A percentile compares a stretch with the other conserved stretches of the same genome.
These are phyloP conservation scores for Nakazawaea siamensis DNA, from an alignment of 805 yeast species.

Conservation along the genomic window DNA sequence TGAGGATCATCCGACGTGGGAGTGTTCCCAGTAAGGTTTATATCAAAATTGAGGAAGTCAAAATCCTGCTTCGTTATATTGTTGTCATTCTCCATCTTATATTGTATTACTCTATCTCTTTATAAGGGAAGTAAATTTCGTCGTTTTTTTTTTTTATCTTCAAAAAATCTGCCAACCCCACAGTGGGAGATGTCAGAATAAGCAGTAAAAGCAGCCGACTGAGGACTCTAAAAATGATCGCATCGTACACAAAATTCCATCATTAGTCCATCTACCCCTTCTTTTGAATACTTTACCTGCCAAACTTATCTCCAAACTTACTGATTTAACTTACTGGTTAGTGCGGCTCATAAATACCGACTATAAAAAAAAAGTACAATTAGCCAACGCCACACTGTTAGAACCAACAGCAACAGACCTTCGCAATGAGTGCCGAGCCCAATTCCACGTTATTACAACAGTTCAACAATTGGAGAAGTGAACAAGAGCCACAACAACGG, in stretches of 20 bases:
- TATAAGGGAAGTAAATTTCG: background rate
- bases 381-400: background rate
- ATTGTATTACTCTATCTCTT: background rate
- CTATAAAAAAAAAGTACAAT: too few relatives aligned
- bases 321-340: too few relatives aligned
- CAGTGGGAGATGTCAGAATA: background rate
- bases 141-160: background rate
- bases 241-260: too few relatives aligned
- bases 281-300: too few relatives aligned
- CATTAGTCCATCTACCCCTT: too few relatives aligned
- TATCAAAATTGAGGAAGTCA: constrained; percentile 8
- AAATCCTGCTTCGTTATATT: background rate
- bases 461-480: constrained; percentile 9
- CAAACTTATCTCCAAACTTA: too few relatives aligned
- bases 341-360: too few relatives aligned
- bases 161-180: background rate
- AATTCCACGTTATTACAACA: constrained; percentile 3
- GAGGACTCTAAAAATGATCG: too few relatives aligned
- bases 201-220: background rate
- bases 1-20: too few relatives aligned
- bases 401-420: background rate
- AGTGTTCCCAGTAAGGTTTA: too few relatives aligned
- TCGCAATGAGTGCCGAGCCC: too few relatives aligned
- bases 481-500: constrained; percentile 1
- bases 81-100: background rate